These are phyloP conservation scores for Penicillium paradoxum DNA, from an alignment of 495 filamentous ascomycete genomes.

Conservation along the genomic window DNA sequence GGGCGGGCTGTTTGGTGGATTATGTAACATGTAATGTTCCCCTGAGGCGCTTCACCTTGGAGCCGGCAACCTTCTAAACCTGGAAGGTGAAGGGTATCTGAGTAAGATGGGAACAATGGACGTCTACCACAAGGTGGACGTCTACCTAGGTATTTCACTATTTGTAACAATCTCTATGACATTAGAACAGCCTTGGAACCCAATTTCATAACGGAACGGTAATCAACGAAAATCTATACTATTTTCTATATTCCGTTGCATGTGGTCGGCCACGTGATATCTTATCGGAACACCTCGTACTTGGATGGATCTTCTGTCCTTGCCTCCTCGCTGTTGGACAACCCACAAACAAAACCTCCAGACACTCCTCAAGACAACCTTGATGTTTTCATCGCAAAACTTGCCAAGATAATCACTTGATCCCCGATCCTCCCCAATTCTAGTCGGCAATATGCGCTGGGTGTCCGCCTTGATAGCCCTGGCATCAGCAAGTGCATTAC, in stretches of 20 bases:
- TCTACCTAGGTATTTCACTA: too few relatives aligned
- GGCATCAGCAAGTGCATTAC: constrained; percentile 20
- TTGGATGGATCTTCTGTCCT: background rate
- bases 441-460: constrained; percentile 24
- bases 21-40: constrained; percentile 1
- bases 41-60: too few relatives aligned
- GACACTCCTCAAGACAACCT: background rate
- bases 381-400: background rate
- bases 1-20: background rate
- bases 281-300: constrained; percentile 9
- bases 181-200: too few relatives aligned
- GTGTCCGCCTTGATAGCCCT: constrained; percentile 27
- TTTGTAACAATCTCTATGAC: too few relatives aligned
- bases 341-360: background rate
- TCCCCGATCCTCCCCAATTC: background rate
- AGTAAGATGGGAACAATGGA: too few relatives aligned
- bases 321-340: background rate
- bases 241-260: background rate
- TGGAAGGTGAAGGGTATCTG: too few relatives aligned
- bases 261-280: constrained; percentile 19
- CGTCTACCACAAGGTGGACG: too few relatives aligned
- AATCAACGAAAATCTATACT: too few relatives aligned
- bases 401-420: background rate
- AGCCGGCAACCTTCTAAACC: too few relatives aligned
- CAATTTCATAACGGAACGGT: too few relatives aligned